Evolutionary conservation across 805 yeast genomes (phyloP).

Genomic region (Zygosaccharomyces bailii): DNA sequence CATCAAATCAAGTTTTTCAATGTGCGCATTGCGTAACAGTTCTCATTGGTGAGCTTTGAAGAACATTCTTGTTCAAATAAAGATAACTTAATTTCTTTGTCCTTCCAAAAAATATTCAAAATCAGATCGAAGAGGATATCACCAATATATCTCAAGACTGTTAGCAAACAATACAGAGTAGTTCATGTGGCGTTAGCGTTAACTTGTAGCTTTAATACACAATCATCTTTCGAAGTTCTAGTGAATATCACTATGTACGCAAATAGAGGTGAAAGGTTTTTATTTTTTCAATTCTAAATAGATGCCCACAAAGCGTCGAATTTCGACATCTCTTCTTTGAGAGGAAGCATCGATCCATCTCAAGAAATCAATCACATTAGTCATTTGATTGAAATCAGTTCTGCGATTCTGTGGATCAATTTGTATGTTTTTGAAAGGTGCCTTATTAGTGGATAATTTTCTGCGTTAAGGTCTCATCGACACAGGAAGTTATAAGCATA

Average conservation of each 20-base stretch:
- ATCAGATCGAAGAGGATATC: too few relatives aligned
- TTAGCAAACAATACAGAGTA: too few relatives aligned
- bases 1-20: too few relatives aligned
- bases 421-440: conserved; percentile 8
- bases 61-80: too few relatives aligned
- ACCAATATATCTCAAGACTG: too few relatives aligned
- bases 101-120: too few relatives aligned
- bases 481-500: conserved; percentile 4
- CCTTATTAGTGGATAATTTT: conserved; percentile 5
- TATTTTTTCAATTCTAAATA: background rate
- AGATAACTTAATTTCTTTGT: too few relatives aligned
- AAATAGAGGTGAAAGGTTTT: background rate
- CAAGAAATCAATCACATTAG: background rate
- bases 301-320: conserved; percentile 7
- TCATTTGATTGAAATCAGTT: background rate
- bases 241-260: conserved; percentile 1
- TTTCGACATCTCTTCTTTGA: background rate
- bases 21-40: too few relatives aligned
- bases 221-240: background rate
- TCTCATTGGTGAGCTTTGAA: too few relatives aligned
- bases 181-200: too few relatives aligned
- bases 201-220: too few relatives aligned
- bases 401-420: conserved; percentile 2
- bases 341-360: background rate
- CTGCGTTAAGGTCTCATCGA: conserved; percentile 6